phyloP scores from a whole-genome alignment of 192 early-diverging fungal genomes.

The Coemansia sp. region DNA sequence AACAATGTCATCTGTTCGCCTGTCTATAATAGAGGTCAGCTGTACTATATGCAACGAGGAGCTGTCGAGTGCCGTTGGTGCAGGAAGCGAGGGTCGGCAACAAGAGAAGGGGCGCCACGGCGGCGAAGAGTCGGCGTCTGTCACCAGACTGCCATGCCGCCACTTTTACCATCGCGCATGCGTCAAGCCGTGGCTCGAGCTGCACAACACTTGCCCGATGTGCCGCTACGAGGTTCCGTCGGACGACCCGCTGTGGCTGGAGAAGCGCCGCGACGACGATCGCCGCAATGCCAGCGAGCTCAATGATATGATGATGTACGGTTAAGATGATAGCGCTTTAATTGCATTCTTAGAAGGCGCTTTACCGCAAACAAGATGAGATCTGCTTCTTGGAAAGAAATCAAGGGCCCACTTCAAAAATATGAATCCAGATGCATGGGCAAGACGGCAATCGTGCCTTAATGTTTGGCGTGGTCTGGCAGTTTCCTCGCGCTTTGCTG shows the following conservation, averaged over 20 bases:
- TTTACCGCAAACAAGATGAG: too few relatives aligned
- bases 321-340: slow-evolving; percentile 2
- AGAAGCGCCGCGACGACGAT: slow-evolving; percentile 43
- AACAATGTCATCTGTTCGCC: neutral
- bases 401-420: too few relatives aligned
- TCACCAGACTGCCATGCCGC: slow-evolving; percentile 41
- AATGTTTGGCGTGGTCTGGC: too few relatives aligned
- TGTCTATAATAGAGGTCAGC: slow-evolving; percentile 15
- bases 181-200: slow-evolving; percentile 52
- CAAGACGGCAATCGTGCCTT: too few relatives aligned
- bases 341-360: too few relatives aligned
- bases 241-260: slow-evolving; percentile 52
- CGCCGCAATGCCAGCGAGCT: slow-evolving; percentile 21
- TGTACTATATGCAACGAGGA: slow-evolving; percentile 46
- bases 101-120: neutral
- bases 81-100: too few relatives aligned
- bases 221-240: slow-evolving; percentile 52
- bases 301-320: slow-evolving; percentile 52
- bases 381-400: too few relatives aligned
- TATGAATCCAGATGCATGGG: too few relatives aligned
- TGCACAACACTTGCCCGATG: slow-evolving; percentile 58
- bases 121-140: neutral
- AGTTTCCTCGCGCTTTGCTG: too few relatives aligned
- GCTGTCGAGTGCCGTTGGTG: neutral
- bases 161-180: slow-evolving; percentile 45